Percentiles rank a stretch among this genome's conserved stretches.
These are phyloP conservation scores for Zygoascus ofunaensis DNA, from an alignment of 805 yeast species.

Conservation along the genomic window DNA sequence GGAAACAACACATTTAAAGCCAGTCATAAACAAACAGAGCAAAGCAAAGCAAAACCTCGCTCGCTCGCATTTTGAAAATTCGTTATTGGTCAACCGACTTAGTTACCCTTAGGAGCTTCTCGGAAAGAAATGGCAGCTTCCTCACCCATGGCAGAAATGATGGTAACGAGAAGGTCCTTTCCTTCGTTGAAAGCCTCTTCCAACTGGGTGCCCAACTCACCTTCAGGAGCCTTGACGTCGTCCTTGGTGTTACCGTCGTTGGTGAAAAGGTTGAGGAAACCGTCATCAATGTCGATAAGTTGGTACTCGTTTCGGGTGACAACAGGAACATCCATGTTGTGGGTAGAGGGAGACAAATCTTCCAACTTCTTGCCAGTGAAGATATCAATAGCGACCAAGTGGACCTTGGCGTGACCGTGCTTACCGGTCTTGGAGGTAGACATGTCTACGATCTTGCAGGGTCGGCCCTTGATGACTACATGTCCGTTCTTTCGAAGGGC, in stretches of 20 bases:
- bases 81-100: no score
- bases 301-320: conserved; percentile 94
- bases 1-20: no score
- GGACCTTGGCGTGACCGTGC: conserved; percentile 99
- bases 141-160: conserved; percentile 98
- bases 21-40: no score
- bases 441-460: conserved; percentile 99
- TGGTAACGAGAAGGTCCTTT: conserved; percentile 93
- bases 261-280: conserved; percentile 94
- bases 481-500: conserved; percentile 99
- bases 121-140: conserved; percentile 98
- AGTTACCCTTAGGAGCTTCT: conserved; percentile 78
- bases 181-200: conserved; percentile 95
- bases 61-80: no score
- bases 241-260: conserved; percentile 98
- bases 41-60: no score
- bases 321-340: conserved; percentile 99
- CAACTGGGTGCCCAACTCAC: conserved; percentile 90
- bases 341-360: conserved; percentile 99
- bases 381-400: conserved; percentile 96
- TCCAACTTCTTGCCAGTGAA: conserved; percentile 99
- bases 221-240: conserved; percentile 97
- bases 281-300: conserved; percentile 95
- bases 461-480: conserved; percentile 98
- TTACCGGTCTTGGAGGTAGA: conserved; percentile 99